Evolutionary conservation across 192 early-diverging fungal genomes (phyloP).

Genomic region (Lobosporangium transversale): DNA sequence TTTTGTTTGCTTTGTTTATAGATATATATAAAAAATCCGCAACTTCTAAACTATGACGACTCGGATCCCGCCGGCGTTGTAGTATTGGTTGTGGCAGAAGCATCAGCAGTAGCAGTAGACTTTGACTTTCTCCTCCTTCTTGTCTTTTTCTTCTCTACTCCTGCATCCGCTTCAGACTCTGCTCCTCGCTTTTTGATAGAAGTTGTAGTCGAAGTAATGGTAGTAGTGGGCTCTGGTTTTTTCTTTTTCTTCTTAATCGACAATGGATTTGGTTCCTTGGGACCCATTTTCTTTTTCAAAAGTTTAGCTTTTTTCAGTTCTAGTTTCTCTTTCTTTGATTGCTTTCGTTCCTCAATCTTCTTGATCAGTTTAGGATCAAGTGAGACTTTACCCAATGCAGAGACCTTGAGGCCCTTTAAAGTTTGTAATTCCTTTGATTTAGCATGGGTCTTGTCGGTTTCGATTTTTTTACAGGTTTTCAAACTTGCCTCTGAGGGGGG

Average conservation of each 20-base stretch:
- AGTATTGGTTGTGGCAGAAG: neutral
- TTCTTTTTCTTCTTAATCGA: conserved; percentile 83
- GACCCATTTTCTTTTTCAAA: conserved; percentile 69
- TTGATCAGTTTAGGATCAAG: conserved; percentile 35
- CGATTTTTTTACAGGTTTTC: conserved; percentile 55
- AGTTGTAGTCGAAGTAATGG: conserved; percentile 8
- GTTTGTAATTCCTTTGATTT: conserved; percentile 58
- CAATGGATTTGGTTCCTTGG: conserved; percentile 88
- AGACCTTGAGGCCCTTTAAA: conserved; percentile 61
- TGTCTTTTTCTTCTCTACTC: conserved; percentile 40
- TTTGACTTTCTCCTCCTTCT: conserved; percentile 37
- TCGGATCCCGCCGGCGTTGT: conserved; percentile 13
- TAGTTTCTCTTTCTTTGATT: conserved; percentile 46
- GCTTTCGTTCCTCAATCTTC: conserved; percentile 58
- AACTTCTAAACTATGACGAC: conserved; percentile 34
- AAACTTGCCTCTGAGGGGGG: conserved; percentile 68
- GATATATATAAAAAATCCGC: too few relatives aligned
- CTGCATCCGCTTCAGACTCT: neutral
- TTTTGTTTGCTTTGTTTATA: too few relatives aligned
- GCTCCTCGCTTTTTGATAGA: conserved; percentile 6
- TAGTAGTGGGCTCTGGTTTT: too few relatives aligned
- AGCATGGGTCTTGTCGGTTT: conserved; percentile 52
- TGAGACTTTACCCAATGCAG: conserved; percentile 42
- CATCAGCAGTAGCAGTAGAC: neutral
- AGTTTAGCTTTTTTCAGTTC: conserved; percentile 46